Base-by-base conservation (phyloP, 176 grass and related monocot genomes). In the Hordeum vulgare region DNA sequence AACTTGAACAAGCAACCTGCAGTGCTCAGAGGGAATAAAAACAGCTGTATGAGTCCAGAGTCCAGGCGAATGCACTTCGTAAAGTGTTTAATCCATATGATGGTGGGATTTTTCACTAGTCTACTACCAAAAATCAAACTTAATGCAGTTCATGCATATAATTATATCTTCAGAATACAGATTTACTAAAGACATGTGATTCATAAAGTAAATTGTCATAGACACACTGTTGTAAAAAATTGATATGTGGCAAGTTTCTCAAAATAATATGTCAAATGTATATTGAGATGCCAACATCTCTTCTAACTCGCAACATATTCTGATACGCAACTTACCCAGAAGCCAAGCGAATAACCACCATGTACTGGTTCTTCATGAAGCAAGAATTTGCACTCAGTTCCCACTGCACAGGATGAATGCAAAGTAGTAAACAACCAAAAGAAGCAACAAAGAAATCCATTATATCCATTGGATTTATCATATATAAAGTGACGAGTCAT, bases 291-390 rank as follows among this genome's bases (percentile, higher is more conserved):
- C 15, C 66, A 44, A 66, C 3, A 12, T 78, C 0, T 17, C 34
- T 29, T 5, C 35, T 1, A 68, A 42, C 18, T 47, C n/a, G 20
- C 6, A 74, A 12, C 24, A 56, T 26, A 28, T 21, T 28, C 15
- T 74, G 37, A 29, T 66, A 36, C 8, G 11, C 21, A 65, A 82
- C 90, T 81, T 85, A 98, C 93, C 96, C 96, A 80, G 84, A 95
- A 86, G 90, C 44, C 85, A 98, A 45, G 63, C 91, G 93, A 41
- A 90, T 51, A 28, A 83, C 83, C 85, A 98, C 71, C 96, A 98
- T 95, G 64, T 85, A 95, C 80, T 98, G 83, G 75, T 98, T 89
- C 80, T 90, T 95, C 96, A 94, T 94, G 86, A 98, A 90, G 85
- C 96, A 98, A 77, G 91, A 90, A 41, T 91, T 87, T 65, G 85